Conservation (phyloP, 768 basidiomycete genomes). For the Boletus subparvulus region DNA sequence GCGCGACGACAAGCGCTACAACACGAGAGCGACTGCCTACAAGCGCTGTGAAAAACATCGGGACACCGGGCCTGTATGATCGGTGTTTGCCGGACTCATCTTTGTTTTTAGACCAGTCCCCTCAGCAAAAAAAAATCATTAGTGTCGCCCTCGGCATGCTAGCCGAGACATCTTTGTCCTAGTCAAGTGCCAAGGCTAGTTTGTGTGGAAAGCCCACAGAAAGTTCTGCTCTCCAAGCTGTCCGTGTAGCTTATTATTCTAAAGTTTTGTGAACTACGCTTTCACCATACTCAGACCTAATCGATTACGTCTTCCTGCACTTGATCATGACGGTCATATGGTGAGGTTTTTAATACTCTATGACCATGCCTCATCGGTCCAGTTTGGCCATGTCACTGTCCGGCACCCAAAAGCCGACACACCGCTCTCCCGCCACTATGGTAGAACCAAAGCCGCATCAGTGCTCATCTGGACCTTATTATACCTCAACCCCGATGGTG, state of each 20-base stretch:
- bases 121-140: too few species aligned
- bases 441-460: neutral
- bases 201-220: neutral
- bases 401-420: slow-evolving; percentile 10
- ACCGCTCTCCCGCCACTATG: slow-evolving; percentile 4
- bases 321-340: neutral
- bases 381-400: neutral
- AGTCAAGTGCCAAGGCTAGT: too few species aligned
- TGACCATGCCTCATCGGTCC: neutral
- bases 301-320: neutral
- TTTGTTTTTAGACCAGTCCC: too few species aligned
- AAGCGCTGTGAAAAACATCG: too few species aligned
- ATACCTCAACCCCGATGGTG: neutral
- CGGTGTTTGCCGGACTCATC: too few species aligned
- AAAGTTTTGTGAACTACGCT: too few species aligned
- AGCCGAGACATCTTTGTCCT: too few species aligned
- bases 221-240: neutral
- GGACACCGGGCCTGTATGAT: too few species aligned
- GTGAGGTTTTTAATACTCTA: neutral
- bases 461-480: neutral
- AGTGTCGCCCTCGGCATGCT: too few species aligned
- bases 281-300: neutral
- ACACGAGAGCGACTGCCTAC: too few species aligned
- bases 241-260: too few species aligned
- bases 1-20: too few species aligned